Base-by-base conservation (phyloP, 805 yeast genomes). In the Peterozyma xylosa region DNA sequence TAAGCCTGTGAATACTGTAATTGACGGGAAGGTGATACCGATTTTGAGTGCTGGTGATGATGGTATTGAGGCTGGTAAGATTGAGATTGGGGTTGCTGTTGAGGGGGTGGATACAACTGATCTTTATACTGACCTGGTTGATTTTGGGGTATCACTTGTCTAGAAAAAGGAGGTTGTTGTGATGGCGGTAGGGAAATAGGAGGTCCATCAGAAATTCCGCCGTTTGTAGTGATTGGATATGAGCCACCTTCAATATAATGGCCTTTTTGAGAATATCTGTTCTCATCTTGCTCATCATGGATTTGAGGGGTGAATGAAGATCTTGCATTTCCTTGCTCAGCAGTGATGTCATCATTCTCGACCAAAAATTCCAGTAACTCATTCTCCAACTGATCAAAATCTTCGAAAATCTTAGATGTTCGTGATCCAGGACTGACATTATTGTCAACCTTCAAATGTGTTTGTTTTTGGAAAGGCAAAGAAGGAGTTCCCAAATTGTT, bases 351-450 rank as follows among this genome's bases (percentile, higher is more conserved):
- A 9, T 39, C 37, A 6, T 39, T 15, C 10, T 35, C 39, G 10
- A 16, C 39, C 18, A 45, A 41, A 21, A 45, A 45, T 5, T 45
- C 42, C 30, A 40, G 47, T 18, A 45, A 35, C 35, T 45, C 47
- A 29, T 45, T 45, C 35, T 45, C 47, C 37, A 45, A 34, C 15
- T 15, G n/a, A 16, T 41, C 39, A 32, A 45, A 45, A 33, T 38
- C 38, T 18, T 45, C 47, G 11, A 38, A 33, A 6, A 45, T 41
- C 7, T 43, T 42, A 5, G 47, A 45, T 3, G 47, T 37, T 30
- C 47, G 32, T 21, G 47, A 37, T 11, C 38, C 18, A 21, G 11
- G 13, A 7, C 16, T 5, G 9, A 30, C 7, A 32, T 11, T 14
- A 32, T 32, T 14, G 13, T 32, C 34, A 14, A 11, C 15, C 5